Evolutionary conservation across 768 basidiomycete genomes (phyloP).

Genomic region (Suillus sp.): DNA sequence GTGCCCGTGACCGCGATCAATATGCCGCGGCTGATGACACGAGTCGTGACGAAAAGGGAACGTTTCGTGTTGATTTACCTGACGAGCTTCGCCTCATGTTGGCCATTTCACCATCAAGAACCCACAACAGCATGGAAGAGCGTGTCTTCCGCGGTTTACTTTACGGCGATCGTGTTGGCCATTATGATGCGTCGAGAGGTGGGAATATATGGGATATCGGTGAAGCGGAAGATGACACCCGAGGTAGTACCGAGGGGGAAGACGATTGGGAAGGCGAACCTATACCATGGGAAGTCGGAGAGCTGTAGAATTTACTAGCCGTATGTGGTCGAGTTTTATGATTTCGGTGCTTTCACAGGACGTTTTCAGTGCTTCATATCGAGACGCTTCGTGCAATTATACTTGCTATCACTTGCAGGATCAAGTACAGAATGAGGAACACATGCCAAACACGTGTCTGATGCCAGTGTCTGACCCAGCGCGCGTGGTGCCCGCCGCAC

Average conservation of each 20-base stretch:
- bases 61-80: slow-evolving; percentile 60
- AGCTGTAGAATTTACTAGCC: slow-evolving; percentile 48
- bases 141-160: slow-evolving; percentile 60
- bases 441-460: slow-evolving; percentile 32
- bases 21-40: slow-evolving; percentile 20
- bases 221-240: slow-evolving; percentile 49
- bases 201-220: slow-evolving; percentile 80
- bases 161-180: slow-evolving; percentile 53
- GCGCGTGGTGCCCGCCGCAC: slow-evolving; percentile 10
- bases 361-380: slow-evolving; percentile 38
- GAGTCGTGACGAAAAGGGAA: slow-evolving; percentile 38
- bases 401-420: slow-evolving; percentile 26
- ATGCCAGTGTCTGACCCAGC: background rate
- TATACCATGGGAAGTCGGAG: slow-evolving; percentile 80
- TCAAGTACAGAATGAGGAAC: slow-evolving; percentile 15
- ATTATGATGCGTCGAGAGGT: slow-evolving; percentile 65
- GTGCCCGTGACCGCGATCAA: slow-evolving; percentile 28
- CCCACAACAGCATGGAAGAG: slow-evolving; percentile 47
- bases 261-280: slow-evolving; percentile 79
- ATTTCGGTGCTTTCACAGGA: slow-evolving; percentile 22
- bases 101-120: slow-evolving; percentile 54
- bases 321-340: slow-evolving; percentile 34
- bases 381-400: slow-evolving; percentile 26
- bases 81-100: slow-evolving; percentile 67
- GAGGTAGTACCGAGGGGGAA: slow-evolving; percentile 53